These are phyloP conservation scores for Stylosanthes scabra DNA, from an alignment of 331 rosid genomes.

Conservation along the genomic window DNA sequence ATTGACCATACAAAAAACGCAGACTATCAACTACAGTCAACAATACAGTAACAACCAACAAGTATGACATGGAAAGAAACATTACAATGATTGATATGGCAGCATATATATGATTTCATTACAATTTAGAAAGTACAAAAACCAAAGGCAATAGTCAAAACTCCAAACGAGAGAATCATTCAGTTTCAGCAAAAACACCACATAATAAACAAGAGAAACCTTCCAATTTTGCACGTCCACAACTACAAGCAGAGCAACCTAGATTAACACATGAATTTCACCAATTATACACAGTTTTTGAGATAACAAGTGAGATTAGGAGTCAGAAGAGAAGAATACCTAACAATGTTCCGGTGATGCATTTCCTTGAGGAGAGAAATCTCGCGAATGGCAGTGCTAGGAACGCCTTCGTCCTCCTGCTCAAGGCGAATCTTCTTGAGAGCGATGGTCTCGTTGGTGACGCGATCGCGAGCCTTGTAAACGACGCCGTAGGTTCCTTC, in stretches of 20 bases:
- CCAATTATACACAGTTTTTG: no score
- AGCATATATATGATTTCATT: constrained; percentile 26
- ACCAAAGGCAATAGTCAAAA: background rate
- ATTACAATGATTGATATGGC: no score
- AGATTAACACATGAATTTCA: no score
- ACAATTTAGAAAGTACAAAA: background rate
- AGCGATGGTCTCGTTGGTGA: constrained; percentile 87
- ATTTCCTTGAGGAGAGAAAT: constrained; percentile 96
- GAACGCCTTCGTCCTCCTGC: constrained; percentile 99
- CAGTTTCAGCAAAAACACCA: background rate
- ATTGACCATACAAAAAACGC: background rate
- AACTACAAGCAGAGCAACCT: no score
- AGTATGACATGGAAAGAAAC: background rate
- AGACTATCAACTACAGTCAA: background rate
- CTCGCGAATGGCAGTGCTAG: constrained; percentile 96
- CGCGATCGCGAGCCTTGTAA: constrained; percentile 94
- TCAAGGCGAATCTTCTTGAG: constrained; percentile 97
- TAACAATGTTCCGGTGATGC: constrained; percentile 97
- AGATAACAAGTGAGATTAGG: no score
- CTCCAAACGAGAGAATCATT: constrained; percentile 28
- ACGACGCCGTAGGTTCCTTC: constrained; percentile 99
- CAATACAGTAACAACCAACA: no score
- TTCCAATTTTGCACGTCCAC: no score
- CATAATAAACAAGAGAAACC: background rate
- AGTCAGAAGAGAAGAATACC: constrained; percentile 48